A percentile compares a stretch with the other conserved stretches of the same genome.
These are phyloP conservation scores for Microsporum audouinii DNA, from an alignment of 2,329 filamentous ascomycete species.

Conservation along the genomic window DNA sequence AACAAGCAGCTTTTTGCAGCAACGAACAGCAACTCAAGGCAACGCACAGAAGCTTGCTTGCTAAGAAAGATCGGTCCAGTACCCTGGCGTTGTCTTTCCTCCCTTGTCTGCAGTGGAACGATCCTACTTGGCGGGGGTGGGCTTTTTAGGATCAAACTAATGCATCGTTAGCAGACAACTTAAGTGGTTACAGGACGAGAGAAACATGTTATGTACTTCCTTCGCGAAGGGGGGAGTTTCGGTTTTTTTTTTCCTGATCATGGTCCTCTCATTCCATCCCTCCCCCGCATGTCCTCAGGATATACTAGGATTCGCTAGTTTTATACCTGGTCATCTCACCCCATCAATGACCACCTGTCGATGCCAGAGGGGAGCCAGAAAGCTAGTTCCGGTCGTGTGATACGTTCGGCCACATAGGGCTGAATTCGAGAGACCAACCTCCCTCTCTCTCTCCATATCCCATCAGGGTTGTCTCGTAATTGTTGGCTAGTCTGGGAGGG, in stretches of 20 bases:
- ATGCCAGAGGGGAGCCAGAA: not conserved
- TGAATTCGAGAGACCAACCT: not conserved
- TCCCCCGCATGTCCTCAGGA: not conserved
- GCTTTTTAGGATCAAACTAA: conserved; percentile 2
- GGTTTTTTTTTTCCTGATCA: not conserved
- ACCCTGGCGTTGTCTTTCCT: not conserved
- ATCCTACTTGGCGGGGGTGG: conserved; percentile 2
- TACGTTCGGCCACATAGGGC: not conserved
- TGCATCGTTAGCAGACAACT: not conserved
- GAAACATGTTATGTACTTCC: not conserved
- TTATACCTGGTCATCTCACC: not conserved
- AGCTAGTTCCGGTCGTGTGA: conserved; percentile 2
- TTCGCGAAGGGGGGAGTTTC: not conserved
- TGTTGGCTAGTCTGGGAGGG: not conserved
- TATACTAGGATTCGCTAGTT: not conserved
- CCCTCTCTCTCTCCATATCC: not conserved
- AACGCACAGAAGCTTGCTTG: conserved; percentile 1
- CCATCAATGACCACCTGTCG: not conserved
- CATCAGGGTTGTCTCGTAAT: not conserved
- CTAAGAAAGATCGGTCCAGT: conserved; percentile 1
- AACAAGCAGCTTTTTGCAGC: not conserved
- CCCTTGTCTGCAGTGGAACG: not conserved
- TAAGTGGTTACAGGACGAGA: not conserved
- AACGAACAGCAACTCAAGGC: not conserved
- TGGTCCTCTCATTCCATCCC: not conserved